Evolutionary conservation across 2,329 filamentous ascomycete genomes (phyloP), one percentile per base, ranked within the genome.

Genomic region (Ceratocystis ficicola): DNA sequence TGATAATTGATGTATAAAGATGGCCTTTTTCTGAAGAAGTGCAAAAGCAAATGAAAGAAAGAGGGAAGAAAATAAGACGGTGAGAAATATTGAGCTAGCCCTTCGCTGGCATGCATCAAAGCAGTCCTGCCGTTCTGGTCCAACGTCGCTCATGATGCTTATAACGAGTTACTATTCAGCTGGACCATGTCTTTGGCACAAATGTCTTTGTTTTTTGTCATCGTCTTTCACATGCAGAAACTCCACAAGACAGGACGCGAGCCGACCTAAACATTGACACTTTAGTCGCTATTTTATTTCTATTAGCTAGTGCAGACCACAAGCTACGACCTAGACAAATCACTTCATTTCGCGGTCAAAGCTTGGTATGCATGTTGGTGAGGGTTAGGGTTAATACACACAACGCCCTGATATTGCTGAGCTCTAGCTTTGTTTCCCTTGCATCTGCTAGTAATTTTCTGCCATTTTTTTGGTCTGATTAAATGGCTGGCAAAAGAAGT

Each of bases 51-150:
- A 25, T 1, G 17, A 25, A 36, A 59, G 28, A 59, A 59, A 59
- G 15, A 8, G 17, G 25, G 10, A 7, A n/a, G 55, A 7, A 30
- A 59, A 59, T 5, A 59, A 59, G 30, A 59, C 55, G 55, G 55
- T 36, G 55, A 59, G 55, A 59, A 59, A 36, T 59, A 32, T 36
- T 30, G n/a, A 36, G 30, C 17, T 20, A 36, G 30, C 17, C 17
- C 36, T 41, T 41, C 17, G 15, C 17, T 30, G 55, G 30, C 28
- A 59, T 59, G 55, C 55, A 59, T n/a, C 55, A 59, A 59, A 36
- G 17, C 55, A 59, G 28, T 59, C 55, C 15, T 59, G 55, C 55
- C 55, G 17, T 59, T 59, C 12, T n/a, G 8, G 55, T 41, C 36
- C 30, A 32, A 15, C 36, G 10, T 41, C 5, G 36, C 36, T 15